Conservation (phyloP, 495 filamentous ascomycete genomes). For the Aspergillus incahuasiensis region DNA sequence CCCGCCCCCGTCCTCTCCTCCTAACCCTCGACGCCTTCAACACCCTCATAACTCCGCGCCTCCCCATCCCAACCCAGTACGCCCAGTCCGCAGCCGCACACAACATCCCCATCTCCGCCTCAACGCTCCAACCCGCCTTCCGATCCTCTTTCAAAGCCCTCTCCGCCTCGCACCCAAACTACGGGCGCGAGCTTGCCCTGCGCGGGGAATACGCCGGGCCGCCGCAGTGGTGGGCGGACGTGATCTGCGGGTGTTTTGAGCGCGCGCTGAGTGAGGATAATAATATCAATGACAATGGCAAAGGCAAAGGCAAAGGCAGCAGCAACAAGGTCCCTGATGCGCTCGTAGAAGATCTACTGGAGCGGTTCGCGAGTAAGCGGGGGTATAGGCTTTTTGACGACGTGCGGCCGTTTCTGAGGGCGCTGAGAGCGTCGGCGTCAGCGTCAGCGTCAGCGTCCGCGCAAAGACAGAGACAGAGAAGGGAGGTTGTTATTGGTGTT, state of each 20-base stretch:
- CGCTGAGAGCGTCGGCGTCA: slow-evolving; percentile 33
- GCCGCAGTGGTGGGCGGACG: slow-evolving; percentile 67
- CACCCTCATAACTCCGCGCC: slow-evolving; percentile 64
- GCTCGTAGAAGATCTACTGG: slow-evolving; percentile 51
- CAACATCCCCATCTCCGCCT: slow-evolving; percentile 46
- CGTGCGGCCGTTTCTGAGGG: slow-evolving; percentile 48
- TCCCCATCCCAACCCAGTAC: slow-evolving; percentile 60
- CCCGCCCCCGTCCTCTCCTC: slow-evolving; percentile 47
- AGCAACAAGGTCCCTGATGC: slow-evolving; percentile 28
- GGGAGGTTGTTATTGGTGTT: slow-evolving; percentile 53
- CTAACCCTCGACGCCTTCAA: slow-evolving; percentile 75
- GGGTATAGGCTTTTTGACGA: slow-evolving; percentile 60
- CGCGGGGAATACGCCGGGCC: slow-evolving; percentile 48
- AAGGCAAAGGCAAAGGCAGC: neutral
- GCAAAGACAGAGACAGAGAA: slow-evolving; percentile 10
- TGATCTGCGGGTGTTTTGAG: slow-evolving; percentile 35
- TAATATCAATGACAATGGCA: neutral
- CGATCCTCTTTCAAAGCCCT: slow-evolving; percentile 49
- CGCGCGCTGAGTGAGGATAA: slow-evolving; percentile 7
- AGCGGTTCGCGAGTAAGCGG: slow-evolving; percentile 55
- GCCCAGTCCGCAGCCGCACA: slow-evolving; percentile 50
- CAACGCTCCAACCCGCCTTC: slow-evolving; percentile 32
- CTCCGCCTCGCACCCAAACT: slow-evolving; percentile 55
- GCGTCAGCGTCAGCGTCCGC: neutral
- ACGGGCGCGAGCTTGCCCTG: slow-evolving; percentile 49